These are phyloP conservation scores for Aspergillus bombycis DNA, from an alignment of 2,329 filamentous ascomycete genomes.

Conservation along the genomic window DNA sequence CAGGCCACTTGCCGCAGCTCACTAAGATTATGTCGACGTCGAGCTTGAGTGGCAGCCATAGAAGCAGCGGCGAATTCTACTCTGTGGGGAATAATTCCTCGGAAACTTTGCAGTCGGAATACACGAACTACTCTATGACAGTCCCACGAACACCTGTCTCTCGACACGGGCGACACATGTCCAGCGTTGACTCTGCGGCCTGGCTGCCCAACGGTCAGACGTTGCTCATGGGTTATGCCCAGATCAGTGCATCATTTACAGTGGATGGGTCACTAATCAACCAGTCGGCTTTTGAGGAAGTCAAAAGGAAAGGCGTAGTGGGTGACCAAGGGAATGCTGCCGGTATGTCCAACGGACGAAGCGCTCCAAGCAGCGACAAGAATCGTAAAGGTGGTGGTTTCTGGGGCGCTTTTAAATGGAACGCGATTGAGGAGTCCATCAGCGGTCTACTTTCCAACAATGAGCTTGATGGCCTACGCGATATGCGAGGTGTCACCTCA, in stretches of 20 bases:
- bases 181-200: constrained; percentile 40
- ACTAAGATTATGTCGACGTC: constrained; percentile 72
- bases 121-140: constrained; percentile 56
- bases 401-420: constrained; percentile 84
- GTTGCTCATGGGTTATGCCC: constrained; percentile 97
- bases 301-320: constrained; percentile 90
- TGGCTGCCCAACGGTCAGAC: constrained; percentile 58
- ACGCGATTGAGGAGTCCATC: constrained; percentile 82
- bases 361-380: constrained; percentile 30
- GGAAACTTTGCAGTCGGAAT: constrained; percentile 90
- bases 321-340: constrained; percentile 81
- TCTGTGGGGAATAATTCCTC: constrained; percentile 92
- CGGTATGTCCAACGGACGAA: constrained; percentile 66
- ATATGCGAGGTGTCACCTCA: constrained; percentile 87
- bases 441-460: constrained; percentile 83
- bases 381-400: constrained; percentile 73
- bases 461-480: constrained; percentile 89
- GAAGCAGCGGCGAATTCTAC: constrained; percentile 94
- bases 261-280: constrained; percentile 91
- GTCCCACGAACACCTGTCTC: constrained; percentile 55
- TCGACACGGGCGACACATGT: constrained; percentile 48
- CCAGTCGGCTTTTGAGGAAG: constrained; percentile 87
- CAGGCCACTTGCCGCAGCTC: constrained; percentile 50
- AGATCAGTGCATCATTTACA: constrained; percentile 88
- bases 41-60: constrained; percentile 75